A percentile compares a stretch with the other conserved stretches of the same genome.
Evolutionary conservation across 805 yeast genomes (phyloP).

Genomic region (Metschnikowia koreensis): DNA sequence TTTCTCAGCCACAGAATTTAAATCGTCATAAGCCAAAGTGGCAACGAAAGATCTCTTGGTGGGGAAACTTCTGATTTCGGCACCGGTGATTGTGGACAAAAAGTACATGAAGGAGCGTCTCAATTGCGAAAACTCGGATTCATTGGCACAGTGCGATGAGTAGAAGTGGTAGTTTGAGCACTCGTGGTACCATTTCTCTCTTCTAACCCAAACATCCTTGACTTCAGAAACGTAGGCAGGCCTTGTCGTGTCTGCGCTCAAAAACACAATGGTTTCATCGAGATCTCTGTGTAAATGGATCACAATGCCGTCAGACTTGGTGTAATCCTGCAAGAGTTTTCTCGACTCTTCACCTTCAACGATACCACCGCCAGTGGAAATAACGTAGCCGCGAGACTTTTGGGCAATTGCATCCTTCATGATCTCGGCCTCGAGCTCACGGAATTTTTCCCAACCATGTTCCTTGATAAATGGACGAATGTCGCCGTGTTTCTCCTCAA

Average conservation of each 20-base stretch:
- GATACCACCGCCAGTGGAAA: slow-evolving; percentile 96
- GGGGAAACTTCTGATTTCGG: slow-evolving; percentile 38
- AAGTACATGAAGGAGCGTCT: slow-evolving; percentile 58
- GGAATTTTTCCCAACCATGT: slow-evolving; percentile 86
- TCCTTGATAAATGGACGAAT: slow-evolving; percentile 61
- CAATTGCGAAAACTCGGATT: slow-evolving; percentile 53
- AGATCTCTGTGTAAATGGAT: slow-evolving; percentile 88
- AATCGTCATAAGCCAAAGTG: slow-evolving; percentile 67
- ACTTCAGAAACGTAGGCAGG: slow-evolving; percentile 86
- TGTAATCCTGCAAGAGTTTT: slow-evolving; percentile 54
- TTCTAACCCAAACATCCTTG: slow-evolving; percentile 75
- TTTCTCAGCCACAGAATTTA: slow-evolving; percentile 42
- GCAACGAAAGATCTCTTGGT: slow-evolving; percentile 61
- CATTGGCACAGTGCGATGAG: slow-evolving; percentile 66
- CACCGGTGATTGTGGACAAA: slow-evolving; percentile 63
- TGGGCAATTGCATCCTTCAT: slow-evolving; percentile 49
- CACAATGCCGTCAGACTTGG: slow-evolving; percentile 67
- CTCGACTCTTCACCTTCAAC: slow-evolving; percentile 78
- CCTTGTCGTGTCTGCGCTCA: slow-evolving; percentile 75
- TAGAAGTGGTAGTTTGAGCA: slow-evolving; percentile 77
- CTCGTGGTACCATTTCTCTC: slow-evolving; percentile 75
- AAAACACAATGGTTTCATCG: slow-evolving; percentile 71
- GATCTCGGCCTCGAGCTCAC: slow-evolving; percentile 60
- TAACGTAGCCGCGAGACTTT: slow-evolving; percentile 52
- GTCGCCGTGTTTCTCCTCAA: slow-evolving; percentile 56